Evolutionary conservation across 208 protist genomes (phyloP), one percentile per base, ranked within the genome.

Genomic region (Wallacemonas collosoma): DNA sequence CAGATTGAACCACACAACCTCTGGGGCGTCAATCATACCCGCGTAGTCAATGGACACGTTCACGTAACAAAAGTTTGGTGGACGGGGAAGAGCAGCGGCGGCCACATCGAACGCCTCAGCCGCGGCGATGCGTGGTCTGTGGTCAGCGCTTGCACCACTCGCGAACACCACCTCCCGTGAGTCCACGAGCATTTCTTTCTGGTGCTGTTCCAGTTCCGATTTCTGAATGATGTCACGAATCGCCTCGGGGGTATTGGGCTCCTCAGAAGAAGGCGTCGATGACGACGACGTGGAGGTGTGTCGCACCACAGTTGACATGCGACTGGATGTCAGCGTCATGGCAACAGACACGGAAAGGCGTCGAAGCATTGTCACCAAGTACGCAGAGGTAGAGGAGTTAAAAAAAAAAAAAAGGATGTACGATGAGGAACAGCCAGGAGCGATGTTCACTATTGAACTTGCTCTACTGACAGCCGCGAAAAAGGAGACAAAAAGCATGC

Each of bases 1-100:
- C 73, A 96, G 67, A 69, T 91, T 92, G 58, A 85, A 88, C 89
- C 91, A 96, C n/a, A 96, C 76, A 4, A 96, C 91, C 65, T 92
- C 86, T 2, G 89, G 91, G 2, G 89, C 82, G 70, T 96, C 91
- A 35, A 96, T 75, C 91, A 96, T 96, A 1, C 66, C 83, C 1
- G 73, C 77, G 72, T 91, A 93, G 64, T 96, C 91, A 0, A 94
- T 71, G 4, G 87, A 93, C 39, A 96, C 75, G 61, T 82, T 87
- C 73, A 94, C 79, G 75, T 91, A 89, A 56, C 91, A 96, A 64
- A 96, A 94, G 70, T 96, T 96, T 1, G 91, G 89, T 38, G 88
- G 81, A 3, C 81, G 77, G 14, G 91, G 89, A 1, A 96, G 76
- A 0, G 87, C 91, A 0, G 91, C 88, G 1, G 89, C 89, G 14